phyloP scores from a whole-genome alignment of 83 land plant species.

The Thuja plicata region DNA sequence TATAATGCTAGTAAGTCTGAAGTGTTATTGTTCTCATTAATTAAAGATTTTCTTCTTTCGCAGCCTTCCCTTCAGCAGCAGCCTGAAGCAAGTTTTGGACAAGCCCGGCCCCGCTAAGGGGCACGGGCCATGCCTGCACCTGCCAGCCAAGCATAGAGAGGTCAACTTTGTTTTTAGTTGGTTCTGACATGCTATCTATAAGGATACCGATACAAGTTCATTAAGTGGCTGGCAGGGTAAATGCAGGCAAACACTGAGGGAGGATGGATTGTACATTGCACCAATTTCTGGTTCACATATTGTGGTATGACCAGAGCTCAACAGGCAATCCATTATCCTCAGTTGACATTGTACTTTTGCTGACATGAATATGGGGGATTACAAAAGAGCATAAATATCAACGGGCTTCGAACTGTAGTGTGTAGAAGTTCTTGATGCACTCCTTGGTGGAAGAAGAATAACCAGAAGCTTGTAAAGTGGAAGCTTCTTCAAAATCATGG shows the following conservation, averaged over 20 bases:
- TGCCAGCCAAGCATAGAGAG: conserved; percentile 29
- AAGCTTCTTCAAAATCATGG: background rate
- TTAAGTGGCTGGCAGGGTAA: conserved; percentile 19
- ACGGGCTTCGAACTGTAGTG: background rate
- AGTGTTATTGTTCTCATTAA: background rate
- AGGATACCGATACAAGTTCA: background rate
- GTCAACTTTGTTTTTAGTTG: conserved; percentile 8
- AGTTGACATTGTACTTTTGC: background rate
- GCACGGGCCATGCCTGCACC: conserved; percentile 84
- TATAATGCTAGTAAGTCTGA: background rate
- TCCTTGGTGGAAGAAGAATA: background rate
- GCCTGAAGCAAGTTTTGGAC: conserved; percentile 60
- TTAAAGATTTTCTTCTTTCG: background rate
- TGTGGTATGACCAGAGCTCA: background rate
- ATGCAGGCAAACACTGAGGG: conserved; percentile 21
- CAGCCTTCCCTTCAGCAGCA: conserved; percentile 67
- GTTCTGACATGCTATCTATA: background rate
- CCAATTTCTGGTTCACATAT: background rate
- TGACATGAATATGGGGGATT: conserved; percentile 7
- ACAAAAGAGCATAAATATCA: background rate
- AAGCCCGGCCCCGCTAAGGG: conserved; percentile 94
- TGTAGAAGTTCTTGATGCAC: background rate
- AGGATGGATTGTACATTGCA: background rate
- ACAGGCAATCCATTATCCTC: conserved; percentile 10
- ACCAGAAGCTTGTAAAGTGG: background rate